Percentiles rank a stretch among this genome's conserved stretches.
phyloP scores from a whole-genome alignment of 305 asterid genomes.

The Salvia sclarea region DNA sequence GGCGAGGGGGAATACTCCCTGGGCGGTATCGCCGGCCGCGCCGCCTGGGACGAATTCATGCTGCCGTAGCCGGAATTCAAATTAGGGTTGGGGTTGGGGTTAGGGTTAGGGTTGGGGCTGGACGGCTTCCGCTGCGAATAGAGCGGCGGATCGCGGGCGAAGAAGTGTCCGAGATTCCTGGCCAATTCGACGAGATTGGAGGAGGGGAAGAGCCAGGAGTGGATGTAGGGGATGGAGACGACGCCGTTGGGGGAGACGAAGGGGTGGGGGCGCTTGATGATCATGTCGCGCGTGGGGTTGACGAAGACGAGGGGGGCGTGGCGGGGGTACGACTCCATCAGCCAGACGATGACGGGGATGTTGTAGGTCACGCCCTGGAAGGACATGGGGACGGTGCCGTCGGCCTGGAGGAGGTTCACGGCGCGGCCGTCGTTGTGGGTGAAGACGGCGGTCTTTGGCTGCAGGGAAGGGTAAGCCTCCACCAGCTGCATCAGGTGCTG shows the following conservation, averaged over 20 bases:
- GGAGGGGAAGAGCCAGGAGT: slow-evolving; percentile 83
- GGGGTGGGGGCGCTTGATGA: slow-evolving; percentile 77
- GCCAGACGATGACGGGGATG: slow-evolving; percentile 85
- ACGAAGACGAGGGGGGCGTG: slow-evolving; percentile 91
- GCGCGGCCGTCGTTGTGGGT: slow-evolving; percentile 97
- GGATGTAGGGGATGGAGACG: slow-evolving; percentile 73
- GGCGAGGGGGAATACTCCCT: slow-evolving; percentile 51
- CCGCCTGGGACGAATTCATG: slow-evolving; percentile 45
- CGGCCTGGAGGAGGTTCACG: slow-evolving; percentile 81
- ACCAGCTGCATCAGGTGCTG: slow-evolving; percentile 70
- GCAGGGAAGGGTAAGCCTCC: slow-evolving; percentile 72
- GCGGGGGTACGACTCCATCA: slow-evolving; percentile 89
- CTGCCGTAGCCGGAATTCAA: slow-evolving; percentile 35
- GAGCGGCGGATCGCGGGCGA: slow-evolving; percentile 89
- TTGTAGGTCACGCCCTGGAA: slow-evolving; percentile 75
- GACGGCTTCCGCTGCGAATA: slow-evolving; percentile 69
- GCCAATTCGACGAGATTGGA: slow-evolving; percentile 80
- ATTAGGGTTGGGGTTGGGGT: slow-evolving; percentile 7
- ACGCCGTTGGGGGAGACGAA: slow-evolving; percentile 87
- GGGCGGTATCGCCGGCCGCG: slow-evolving; percentile 69
- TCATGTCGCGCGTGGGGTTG: slow-evolving; percentile 87
- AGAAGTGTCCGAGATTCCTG: slow-evolving; percentile 57
- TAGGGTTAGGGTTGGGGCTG: slow-evolving; percentile 50
- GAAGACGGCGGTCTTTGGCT: slow-evolving; percentile 74
- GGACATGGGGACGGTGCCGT: slow-evolving; percentile 85